Evolutionary conservation across 768 basidiomycete species (phyloP).

Genomic region (Leccinellum rugosiceps): DNA sequence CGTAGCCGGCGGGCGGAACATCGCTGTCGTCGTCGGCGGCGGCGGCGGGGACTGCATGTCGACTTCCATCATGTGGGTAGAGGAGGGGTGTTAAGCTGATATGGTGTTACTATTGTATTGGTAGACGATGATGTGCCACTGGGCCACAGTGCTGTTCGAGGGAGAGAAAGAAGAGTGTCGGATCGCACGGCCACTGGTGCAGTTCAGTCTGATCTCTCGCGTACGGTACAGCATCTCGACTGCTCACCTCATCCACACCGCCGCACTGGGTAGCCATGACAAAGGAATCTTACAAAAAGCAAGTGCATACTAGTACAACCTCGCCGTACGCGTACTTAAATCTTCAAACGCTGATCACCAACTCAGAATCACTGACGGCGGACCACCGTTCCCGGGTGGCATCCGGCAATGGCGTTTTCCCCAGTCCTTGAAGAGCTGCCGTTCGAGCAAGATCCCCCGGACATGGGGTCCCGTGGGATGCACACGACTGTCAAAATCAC

Average conservation of each 20-base stretch:
- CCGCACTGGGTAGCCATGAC: neutral
- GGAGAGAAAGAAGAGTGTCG: neutral
- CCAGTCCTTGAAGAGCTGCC: too few species aligned
- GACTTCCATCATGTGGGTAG: constrained; percentile 46
- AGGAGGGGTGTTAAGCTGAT: neutral
- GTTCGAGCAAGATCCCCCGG: neutral
- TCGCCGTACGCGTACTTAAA: too few species aligned
- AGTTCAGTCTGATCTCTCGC: too few species aligned
- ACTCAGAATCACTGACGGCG: neutral
- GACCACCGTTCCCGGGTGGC: neutral
- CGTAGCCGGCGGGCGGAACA: constrained; percentile 33
- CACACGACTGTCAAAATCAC: neutral
- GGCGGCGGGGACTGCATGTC: constrained; percentile 47
- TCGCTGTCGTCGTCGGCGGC: constrained; percentile 10
- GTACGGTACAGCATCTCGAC: neutral
- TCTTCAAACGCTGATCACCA: neutral
- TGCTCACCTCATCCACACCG: neutral
- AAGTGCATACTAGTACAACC: too few species aligned
- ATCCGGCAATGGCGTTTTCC: too few species aligned
- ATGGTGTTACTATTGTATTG: neutral
- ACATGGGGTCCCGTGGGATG: neutral
- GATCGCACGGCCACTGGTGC: neutral
- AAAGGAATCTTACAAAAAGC: neutral
- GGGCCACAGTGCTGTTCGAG: too few species aligned
- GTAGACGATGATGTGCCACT: neutral